These are phyloP conservation scores for Boechera stricta DNA, from an alignment of 345 rosid species.

Conservation along the genomic window DNA sequence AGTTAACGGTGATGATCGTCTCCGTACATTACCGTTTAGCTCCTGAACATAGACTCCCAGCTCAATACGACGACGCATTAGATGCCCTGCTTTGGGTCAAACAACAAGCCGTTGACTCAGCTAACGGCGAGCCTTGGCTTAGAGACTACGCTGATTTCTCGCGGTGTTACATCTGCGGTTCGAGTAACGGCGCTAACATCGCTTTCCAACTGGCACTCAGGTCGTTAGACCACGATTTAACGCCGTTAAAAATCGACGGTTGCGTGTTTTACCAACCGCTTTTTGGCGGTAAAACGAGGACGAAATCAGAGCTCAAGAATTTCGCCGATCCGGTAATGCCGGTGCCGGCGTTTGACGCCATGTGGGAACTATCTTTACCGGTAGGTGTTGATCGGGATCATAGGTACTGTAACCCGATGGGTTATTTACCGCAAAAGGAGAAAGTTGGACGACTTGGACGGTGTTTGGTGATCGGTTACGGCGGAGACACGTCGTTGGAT, in stretches of 20 bases:
- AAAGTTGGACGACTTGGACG: conserved; percentile 39
- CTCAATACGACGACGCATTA: conserved; percentile 47
- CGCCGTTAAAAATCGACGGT: conserved; percentile 47
- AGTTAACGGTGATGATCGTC: conserved; percentile 40
- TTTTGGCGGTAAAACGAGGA: conserved; percentile 43
- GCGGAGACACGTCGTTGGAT: conserved; percentile 44
- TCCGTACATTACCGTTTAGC: conserved; percentile 48
- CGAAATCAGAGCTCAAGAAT: conserved; percentile 34
- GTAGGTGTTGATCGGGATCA: conserved; percentile 47
- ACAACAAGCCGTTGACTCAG: conserved; percentile 38
- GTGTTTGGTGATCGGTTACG: conserved; percentile 50
- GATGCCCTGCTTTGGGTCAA: conserved; percentile 46
- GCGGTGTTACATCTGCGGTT: conserved; percentile 46
- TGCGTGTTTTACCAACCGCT: conserved; percentile 47
- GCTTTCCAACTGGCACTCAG: conserved; percentile 43
- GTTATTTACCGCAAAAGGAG: conserved; percentile 40
- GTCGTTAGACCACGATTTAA: conserved; percentile 40
- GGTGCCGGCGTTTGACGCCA: conserved; percentile 42
- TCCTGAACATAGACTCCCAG: conserved; percentile 50
- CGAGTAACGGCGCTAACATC: conserved; percentile 52
- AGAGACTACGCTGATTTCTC: conserved; percentile 50
- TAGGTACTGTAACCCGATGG: conserved; percentile 48
- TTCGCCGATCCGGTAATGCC: conserved; percentile 48
- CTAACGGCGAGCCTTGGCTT: conserved; percentile 49
- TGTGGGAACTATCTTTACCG: conserved; percentile 48